Percentiles rank a stretch among this genome's conserved stretches.
phyloP scores from a whole-genome alignment of 2,329 filamentous ascomycete species.

The Thyridium curvatum region DNA sequence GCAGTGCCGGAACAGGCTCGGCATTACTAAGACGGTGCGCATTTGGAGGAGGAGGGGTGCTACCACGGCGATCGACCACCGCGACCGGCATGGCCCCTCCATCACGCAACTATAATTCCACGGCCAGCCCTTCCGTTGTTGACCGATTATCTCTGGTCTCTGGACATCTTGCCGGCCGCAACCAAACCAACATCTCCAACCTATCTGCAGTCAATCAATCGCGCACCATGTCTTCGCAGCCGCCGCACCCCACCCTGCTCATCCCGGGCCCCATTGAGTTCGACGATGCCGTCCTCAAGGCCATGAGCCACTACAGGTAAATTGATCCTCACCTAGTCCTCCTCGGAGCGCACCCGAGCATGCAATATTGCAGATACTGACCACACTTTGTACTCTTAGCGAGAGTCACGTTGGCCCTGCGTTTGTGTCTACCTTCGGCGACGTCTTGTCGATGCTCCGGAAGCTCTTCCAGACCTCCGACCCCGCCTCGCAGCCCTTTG shows the following conservation, averaged over 20 bases:
- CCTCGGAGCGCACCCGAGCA: not conserved
- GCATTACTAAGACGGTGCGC: not conserved
- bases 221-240: slow-evolving; percentile 53
- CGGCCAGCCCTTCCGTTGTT: slow-evolving; percentile 15
- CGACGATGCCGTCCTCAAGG: slow-evolving; percentile 90
- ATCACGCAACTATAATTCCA: slow-evolving; percentile 10
- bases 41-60: not conserved
- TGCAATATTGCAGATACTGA: not conserved
- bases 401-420: slow-evolving; percentile 88
- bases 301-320: slow-evolving; percentile 92
- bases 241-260: slow-evolving; percentile 67
- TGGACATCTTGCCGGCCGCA: slow-evolving; percentile 25
- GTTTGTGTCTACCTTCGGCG: slow-evolving; percentile 87
- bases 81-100: slow-evolving; percentile 17
- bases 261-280: slow-evolving; percentile 98
- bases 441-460: slow-evolving; percentile 80
- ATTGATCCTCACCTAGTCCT: slow-evolving; percentile 12
- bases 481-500: slow-evolving; percentile 78
- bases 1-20: too few species aligned
- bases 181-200: slow-evolving; percentile 22
- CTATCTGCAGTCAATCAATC: slow-evolving; percentile 1
- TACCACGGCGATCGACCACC: not conserved
- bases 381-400: slow-evolving; percentile 36
- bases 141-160: slow-evolving; percentile 27
- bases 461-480: slow-evolving; percentile 91